Conservation (phyloP, 2,329 filamentous ascomycete genomes). For the Ophioceras dolichostomum region DNA sequence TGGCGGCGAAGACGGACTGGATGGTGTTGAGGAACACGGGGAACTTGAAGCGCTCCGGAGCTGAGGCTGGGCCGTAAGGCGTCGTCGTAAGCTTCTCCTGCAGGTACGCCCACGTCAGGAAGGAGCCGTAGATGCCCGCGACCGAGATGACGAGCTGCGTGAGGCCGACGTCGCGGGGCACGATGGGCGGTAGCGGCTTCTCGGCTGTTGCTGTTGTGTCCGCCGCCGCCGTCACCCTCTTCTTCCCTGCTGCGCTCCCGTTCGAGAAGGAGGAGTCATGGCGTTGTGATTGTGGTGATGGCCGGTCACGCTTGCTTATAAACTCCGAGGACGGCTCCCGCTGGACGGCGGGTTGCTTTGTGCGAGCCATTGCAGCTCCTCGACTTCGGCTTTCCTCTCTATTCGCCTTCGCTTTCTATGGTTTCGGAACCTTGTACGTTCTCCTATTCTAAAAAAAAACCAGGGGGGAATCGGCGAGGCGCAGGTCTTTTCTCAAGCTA, state of each 20-base stretch:
- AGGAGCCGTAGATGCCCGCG: slow-evolving; percentile 92
- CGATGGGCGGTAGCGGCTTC: slow-evolving; percentile 8
- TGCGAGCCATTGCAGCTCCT: slow-evolving; percentile 64
- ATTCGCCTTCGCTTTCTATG: neutral
- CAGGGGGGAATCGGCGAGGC: neutral
- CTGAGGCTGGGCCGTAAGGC: slow-evolving; percentile 45
- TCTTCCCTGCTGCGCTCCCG: neutral
- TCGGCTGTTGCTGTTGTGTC: slow-evolving; percentile 20
- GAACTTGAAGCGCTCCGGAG: slow-evolving; percentile 69
- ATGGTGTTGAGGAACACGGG: slow-evolving; percentile 94
- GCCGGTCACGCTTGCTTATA: slow-evolving; percentile 33
- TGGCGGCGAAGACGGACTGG: slow-evolving; percentile 78
- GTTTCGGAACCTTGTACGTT: neutral
- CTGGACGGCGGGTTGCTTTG: slow-evolving; percentile 55
- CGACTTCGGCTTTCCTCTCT: too few relatives aligned
- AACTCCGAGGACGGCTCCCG: slow-evolving; percentile 57
- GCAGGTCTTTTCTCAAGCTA: neutral
- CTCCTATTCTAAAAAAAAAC: neutral
- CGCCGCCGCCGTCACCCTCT: slow-evolving; percentile 4
- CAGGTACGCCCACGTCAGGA: slow-evolving; percentile 91
- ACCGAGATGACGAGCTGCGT: slow-evolving; percentile 75
- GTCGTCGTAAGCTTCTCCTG: slow-evolving; percentile 98
- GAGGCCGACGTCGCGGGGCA: slow-evolving; percentile 43
- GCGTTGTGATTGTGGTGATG: slow-evolving; percentile 8
- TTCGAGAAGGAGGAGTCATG: neutral